These are phyloP conservation scores for Gaertneriomyces sp. DNA, from an alignment of 192 early-diverging fungal genomes.

Conservation along the genomic window DNA sequence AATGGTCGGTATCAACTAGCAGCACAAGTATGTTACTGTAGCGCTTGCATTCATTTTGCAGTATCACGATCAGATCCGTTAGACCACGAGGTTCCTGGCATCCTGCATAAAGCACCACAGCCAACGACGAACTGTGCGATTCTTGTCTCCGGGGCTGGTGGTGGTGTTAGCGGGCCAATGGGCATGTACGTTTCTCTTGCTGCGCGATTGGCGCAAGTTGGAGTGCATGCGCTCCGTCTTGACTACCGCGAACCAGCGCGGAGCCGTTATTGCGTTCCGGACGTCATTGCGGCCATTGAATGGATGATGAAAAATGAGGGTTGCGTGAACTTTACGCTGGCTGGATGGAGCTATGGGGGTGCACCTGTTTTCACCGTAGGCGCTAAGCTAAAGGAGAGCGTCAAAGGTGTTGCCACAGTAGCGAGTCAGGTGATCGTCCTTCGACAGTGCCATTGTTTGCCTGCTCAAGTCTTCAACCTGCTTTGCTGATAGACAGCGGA, in stretches of 20 bases:
- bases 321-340: not conserved
- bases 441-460: no score
- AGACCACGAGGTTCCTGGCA: not conserved
- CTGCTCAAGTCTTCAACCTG: no score
- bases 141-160: not conserved
- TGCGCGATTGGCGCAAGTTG: not conserved
- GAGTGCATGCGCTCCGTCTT: slow-evolving; percentile 1
- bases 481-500: no score
- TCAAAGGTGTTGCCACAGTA: no score
- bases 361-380: slow-evolving; percentile 1
- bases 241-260: slow-evolving; percentile 1
- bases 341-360: not conserved
- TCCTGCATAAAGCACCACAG: not conserved
- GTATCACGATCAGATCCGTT: no score
- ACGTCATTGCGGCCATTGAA: not conserved
- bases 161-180: not conserved
- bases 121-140: not conserved
- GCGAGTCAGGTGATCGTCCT: no score
- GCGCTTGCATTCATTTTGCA: no score
- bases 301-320: not conserved
- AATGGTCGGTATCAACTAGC: no score
- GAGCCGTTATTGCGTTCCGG: slow-evolving; percentile 1
- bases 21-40: no score
- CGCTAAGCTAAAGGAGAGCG: not conserved
- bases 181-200: slow-evolving; percentile 1